phyloP scores from a whole-genome alignment of 768 basidiomycete genomes.

The Boletus rex-veris region DNA sequence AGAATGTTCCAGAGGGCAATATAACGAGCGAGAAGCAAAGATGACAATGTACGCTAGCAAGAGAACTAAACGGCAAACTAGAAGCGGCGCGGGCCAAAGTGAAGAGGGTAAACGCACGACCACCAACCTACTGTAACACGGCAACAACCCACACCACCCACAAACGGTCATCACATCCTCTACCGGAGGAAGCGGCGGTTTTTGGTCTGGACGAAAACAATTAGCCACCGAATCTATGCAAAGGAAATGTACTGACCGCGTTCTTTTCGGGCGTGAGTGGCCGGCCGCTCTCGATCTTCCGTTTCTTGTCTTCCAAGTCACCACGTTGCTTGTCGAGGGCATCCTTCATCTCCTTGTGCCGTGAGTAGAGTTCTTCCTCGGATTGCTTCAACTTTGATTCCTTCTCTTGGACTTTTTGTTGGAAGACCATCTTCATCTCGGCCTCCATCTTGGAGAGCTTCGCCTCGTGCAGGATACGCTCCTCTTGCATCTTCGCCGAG shows the following conservation, averaged over 20 bases:
- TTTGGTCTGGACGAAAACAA: slow-evolving; percentile 28
- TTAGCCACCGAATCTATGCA: slow-evolving; percentile 6
- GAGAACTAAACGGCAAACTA: slow-evolving; percentile 36
- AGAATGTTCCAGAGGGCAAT: slow-evolving; percentile 42
- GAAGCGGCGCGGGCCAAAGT: slow-evolving; percentile 33
- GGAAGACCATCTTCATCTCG: slow-evolving; percentile 99
- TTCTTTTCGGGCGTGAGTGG: slow-evolving; percentile 94
- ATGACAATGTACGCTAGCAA: slow-evolving; percentile 43
- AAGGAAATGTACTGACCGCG: slow-evolving; percentile 50
- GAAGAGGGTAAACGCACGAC: slow-evolving; percentile 25
- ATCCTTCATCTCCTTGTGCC: slow-evolving; percentile 99
- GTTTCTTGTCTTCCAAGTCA: slow-evolving; percentile 98
- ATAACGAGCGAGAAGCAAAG: slow-evolving; percentile 31
- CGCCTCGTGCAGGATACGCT: slow-evolving; percentile 92
- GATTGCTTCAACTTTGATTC: slow-evolving; percentile 98
- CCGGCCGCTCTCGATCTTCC: slow-evolving; percentile 89
- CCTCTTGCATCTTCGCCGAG: slow-evolving; percentile 93
- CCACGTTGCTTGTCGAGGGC: slow-evolving; percentile 92
- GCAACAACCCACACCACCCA: slow-evolving; percentile 21
- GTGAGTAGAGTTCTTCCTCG: slow-evolving; percentile 97
- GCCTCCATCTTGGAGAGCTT: slow-evolving; percentile 99
- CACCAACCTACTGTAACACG: slow-evolving; percentile 30
- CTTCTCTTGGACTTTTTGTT: slow-evolving; percentile 99
- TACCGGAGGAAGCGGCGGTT: slow-evolving; percentile 38
- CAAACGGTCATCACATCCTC: slow-evolving; percentile 8